Evolutionary conservation across 148 eudicot species (phyloP), one percentile per base, ranked within the genome.

Genomic region (Pouteria glomerata): DNA sequence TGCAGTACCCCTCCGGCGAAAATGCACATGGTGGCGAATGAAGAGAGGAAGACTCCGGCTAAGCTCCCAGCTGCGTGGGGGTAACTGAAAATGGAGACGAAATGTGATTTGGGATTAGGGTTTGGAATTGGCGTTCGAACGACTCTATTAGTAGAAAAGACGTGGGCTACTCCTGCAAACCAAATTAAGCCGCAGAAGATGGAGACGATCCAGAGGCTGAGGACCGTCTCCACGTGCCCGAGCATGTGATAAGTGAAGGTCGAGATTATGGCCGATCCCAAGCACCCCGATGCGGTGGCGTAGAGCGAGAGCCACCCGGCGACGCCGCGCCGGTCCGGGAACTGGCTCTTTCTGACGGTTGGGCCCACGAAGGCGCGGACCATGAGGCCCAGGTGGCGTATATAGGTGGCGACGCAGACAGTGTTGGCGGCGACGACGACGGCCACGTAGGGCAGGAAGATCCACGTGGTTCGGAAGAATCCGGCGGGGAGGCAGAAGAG

Each of bases 401-500:
- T 66, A 60, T 84, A 84, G 63, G 69, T 66, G 51, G 82, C 76
- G 0, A 73, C 58, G 3, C 75, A 77, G 2, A 84, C 57, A 8
- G 84, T 74, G 66, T 56, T 73, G 52, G 84, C 82, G 0, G 70
- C 78, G 1, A 84, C 73, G 12, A 84, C 78, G 78, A 58, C 67
- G 4, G 79, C 78, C 10, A 84, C 50, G 42, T 84, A 84, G 1
- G 81, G 82, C 3, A 81, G 84, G 44, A 84, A 81, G 33, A 84
- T 79, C 82, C 81, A 73, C 16, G 70, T 62, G 26, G 79, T 78
- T 23, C 56, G 65, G 76, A 84, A 70, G 35, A 79, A 79, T 29
- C 87, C 87, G 6, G 79, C 80, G 0, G 87, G 87, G 26, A 84
- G 87, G 61, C 87, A 84, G 77, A 84, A 81, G 72, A 84, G 66